phyloP scores from a whole-genome alignment of 306 rosid species.

The Ormosia emarginata region DNA sequence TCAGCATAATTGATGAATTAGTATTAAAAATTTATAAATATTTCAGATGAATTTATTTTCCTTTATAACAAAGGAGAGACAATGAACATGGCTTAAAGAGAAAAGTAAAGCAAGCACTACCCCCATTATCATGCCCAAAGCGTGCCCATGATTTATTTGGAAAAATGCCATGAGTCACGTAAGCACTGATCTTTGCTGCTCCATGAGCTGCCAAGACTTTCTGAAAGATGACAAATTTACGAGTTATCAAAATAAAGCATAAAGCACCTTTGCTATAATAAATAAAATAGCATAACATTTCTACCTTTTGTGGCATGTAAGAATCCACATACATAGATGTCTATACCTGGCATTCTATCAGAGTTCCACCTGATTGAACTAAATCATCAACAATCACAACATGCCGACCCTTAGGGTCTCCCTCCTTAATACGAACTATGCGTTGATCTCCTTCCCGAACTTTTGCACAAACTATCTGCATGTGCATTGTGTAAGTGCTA shows the following conservation, averaged over 20 bases:
- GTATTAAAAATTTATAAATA: background rate
- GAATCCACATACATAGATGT: background rate
- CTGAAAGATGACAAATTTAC: conserved; percentile 43
- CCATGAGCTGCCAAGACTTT: conserved; percentile 89
- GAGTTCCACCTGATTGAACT: conserved; percentile 98
- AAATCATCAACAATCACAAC: conserved; percentile 95
- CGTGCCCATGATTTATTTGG: conserved; percentile 94
- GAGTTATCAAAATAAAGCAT: background rate
- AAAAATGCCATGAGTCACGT: conserved; percentile 95
- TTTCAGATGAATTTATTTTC: conserved; percentile 12
- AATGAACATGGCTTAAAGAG: background rate
- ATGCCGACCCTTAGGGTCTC: conserved; percentile 83
- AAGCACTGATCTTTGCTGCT: conserved; percentile 90
- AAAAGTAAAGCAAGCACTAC: conserved; percentile 41
- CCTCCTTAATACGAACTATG: conserved; percentile 93
- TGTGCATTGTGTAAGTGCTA: conserved; percentile 17
- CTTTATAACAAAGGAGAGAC: conserved; percentile 4
- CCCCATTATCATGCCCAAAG: conserved; percentile 69
- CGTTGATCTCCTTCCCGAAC: conserved; percentile 96
- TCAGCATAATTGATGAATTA: background rate
- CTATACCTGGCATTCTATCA: conserved; percentile 92
- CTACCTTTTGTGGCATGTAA: background rate
- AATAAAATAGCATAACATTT: conserved; percentile 8
- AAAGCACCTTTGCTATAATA: background rate
- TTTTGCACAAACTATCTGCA: conserved; percentile 92